Evolutionary conservation across 768 basidiomycete species (phyloP).

Genomic region (Xerocomellus intermedius): DNA sequence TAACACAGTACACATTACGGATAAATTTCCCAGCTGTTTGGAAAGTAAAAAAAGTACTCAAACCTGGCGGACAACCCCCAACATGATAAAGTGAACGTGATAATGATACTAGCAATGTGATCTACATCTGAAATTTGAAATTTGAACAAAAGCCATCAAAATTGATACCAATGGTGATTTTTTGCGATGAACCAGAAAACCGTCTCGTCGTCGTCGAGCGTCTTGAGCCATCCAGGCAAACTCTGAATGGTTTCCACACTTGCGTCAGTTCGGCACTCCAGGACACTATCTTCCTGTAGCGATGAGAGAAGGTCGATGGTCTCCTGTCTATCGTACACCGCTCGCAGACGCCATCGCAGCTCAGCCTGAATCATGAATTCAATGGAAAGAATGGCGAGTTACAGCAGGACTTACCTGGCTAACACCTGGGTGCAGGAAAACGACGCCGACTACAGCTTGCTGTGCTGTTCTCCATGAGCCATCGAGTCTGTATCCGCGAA

Average conservation of each 20-base stretch:
- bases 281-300: constrained; percentile 51
- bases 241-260: constrained; percentile 4
- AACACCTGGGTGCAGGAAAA: constrained; percentile 72
- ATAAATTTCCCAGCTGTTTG: too few species aligned
- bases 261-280: constrained; percentile 30
- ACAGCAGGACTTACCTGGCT: constrained; percentile 51
- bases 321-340: constrained; percentile 76
- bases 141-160: constrained; percentile 32
- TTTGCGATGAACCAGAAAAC: constrained; percentile 59
- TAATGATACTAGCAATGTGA: constrained; percentile 19
- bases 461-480: constrained; percentile 74
- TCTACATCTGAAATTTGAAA: not conserved
- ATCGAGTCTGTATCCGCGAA: constrained; percentile 56
- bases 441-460: constrained; percentile 61
- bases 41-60: too few species aligned
- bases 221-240: constrained; percentile 30
- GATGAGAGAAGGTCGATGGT: constrained; percentile 58
- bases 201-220: constrained; percentile 49
- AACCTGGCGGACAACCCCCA: not conserved
- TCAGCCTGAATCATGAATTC: constrained; percentile 47
- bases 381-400: constrained; percentile 4
- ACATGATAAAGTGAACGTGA: constrained; percentile 1
- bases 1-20: constrained; percentile 5
- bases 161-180: constrained; percentile 65
- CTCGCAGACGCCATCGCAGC: constrained; percentile 66